These are phyloP conservation scores for Physocladia obscura DNA, from an alignment of 192 early-diverging fungal genomes.

Conservation along the genomic window DNA sequence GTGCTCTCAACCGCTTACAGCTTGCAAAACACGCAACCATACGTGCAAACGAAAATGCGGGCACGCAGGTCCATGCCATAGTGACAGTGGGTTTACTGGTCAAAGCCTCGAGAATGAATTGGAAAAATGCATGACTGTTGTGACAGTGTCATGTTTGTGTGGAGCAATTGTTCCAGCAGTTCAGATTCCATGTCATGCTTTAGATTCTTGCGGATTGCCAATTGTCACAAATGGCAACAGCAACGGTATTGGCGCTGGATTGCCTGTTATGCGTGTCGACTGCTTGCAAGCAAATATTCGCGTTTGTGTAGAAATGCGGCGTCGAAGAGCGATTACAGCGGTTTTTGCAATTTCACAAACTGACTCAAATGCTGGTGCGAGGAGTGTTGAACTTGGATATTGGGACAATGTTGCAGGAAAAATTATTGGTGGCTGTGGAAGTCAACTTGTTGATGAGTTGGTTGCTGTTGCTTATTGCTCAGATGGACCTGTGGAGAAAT, in stretches of 20 bases:
- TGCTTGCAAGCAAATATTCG: not conserved
- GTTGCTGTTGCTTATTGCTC: too few species aligned
- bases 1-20: not conserved
- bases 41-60: not conserved
- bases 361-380: not conserved
- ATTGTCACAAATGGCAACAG: not conserved
- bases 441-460: too few species aligned
- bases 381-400: not conserved
- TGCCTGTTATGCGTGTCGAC: conserved; percentile 2
- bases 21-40: not conserved
- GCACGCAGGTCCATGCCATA: not conserved
- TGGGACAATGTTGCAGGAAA: not conserved
- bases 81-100: not conserved
- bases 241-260: not conserved
- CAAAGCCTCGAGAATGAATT: not conserved
- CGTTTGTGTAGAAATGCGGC: not conserved
- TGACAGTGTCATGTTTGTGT: not conserved
- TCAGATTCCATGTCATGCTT: not conserved
- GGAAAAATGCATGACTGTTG: not conserved
- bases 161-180: not conserved
- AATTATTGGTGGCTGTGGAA: too few species aligned
- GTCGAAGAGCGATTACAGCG: not conserved
- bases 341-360: not conserved
- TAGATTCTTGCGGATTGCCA: not conserved
- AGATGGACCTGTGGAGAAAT: not conserved